These are phyloP conservation scores for Solanum rostratum DNA, from an alignment of 257 asterid species.

Conservation along the genomic window DNA sequence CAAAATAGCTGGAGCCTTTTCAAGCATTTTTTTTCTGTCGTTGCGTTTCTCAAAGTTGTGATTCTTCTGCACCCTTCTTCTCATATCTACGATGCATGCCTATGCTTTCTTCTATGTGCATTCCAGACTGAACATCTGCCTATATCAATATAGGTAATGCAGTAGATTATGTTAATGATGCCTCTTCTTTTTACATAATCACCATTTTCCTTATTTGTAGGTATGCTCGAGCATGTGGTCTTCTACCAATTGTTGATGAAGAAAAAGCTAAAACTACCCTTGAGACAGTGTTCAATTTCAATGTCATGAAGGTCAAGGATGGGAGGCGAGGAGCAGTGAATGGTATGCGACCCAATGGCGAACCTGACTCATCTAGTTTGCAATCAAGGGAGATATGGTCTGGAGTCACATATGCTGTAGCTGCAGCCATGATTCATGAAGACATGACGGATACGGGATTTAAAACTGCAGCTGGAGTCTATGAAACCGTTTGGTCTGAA, in stretches of 20 bases:
- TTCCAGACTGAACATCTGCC: neutral
- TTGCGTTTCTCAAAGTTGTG: neutral
- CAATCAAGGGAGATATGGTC: constrained; percentile 97
- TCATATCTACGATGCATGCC: neutral
- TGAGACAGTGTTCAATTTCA: constrained; percentile 62
- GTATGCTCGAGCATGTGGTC: constrained; percentile 96
- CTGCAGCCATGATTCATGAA: constrained; percentile 92
- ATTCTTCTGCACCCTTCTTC: neutral
- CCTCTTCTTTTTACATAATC: neutral
- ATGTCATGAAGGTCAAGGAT: constrained; percentile 66
- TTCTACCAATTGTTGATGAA: constrained; percentile 67
- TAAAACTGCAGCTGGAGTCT: constrained; percentile 70
- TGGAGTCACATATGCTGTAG: constrained; percentile 87
- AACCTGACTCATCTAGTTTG: constrained; percentile 57
- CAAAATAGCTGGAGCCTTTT: neutral
- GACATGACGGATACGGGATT: constrained; percentile 70
- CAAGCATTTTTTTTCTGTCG: neutral
- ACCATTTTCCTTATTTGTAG: constrained; percentile 19
- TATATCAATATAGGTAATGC: neutral
- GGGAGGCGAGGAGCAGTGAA: constrained; percentile 84
- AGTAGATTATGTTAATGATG: neutral
- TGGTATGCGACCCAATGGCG: constrained; percentile 90
- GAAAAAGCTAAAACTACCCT: constrained; percentile 68
- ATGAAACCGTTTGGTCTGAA: constrained; percentile 76
- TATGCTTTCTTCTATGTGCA: neutral